Conservation (phyloP, 345 rosid genomes). For the Gossypium rotundifolium region DNA sequence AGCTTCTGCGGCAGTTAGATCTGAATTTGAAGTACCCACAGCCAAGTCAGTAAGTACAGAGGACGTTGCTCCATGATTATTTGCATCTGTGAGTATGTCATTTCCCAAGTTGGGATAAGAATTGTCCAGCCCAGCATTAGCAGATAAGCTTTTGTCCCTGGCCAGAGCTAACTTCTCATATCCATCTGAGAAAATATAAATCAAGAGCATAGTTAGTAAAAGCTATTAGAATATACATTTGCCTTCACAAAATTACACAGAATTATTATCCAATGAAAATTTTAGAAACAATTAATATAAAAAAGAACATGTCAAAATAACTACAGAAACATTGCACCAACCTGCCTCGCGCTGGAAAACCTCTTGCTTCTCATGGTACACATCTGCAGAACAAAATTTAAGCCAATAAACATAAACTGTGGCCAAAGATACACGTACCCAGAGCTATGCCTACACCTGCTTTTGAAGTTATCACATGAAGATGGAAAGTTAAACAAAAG, state of each 20-base stretch:
- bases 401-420: conserved; percentile 12
- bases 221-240: not conserved
- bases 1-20: conserved; percentile 25
- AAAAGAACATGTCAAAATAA: not conserved
- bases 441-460: not conserved
- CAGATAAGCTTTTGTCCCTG: conserved; percentile 34
- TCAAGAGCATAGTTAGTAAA: conserved; percentile 6
- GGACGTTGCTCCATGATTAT: conserved; percentile 26
- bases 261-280: not conserved
- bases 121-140: conserved; percentile 10
- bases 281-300: not conserved
- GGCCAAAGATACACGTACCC: not conserved
- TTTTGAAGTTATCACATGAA: not conserved
- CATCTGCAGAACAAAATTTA: conserved; percentile 46
- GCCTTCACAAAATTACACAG: not conserved
- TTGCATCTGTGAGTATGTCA: conserved; percentile 17
- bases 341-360: conserved; percentile 90
- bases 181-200: conserved; percentile 47
- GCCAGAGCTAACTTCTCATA: conserved; percentile 66
- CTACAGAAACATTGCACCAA: conserved; percentile 23
- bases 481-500: conserved; percentile 11
- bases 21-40: conserved; percentile 23
- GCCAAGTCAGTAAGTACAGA: conserved; percentile 11
- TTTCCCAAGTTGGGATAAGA: conserved; percentile 13
- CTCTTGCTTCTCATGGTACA: conserved; percentile 74